Evolutionary conservation across 305 asterid genomes (phyloP), one percentile per base, ranked within the genome.

Genomic region (Ilex paraguariensis): DNA sequence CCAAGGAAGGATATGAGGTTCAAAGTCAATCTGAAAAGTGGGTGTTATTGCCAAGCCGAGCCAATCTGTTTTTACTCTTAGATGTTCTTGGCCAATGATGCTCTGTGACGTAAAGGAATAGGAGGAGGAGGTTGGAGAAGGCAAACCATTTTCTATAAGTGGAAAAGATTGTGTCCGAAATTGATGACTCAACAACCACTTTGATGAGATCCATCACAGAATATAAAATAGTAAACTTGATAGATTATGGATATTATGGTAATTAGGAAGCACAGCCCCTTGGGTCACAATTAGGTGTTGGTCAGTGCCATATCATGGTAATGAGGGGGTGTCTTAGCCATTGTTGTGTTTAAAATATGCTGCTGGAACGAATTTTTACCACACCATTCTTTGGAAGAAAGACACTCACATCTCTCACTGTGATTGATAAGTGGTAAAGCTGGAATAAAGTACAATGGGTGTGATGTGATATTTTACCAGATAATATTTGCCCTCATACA

Each of bases 181-280:
- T 70, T 63, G 62, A 78, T 82, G 86, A 79, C 83, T 70, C 84
- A 66, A 67, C 70, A 62, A 65, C 79, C 80, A 78, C 82, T 66
- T 61, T n/a, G 58, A 12, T 49, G 53, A 49, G 53, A 49, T n/a
- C 58, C 12, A 54, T 54, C 58, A 54, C 58, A 54, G 13, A n/a
- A n/a, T 16, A 15, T 6, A 54, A 54, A 4, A n/a, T 14, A 21
- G 13, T 54, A 54, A 21, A 54, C 31, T 54, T 4, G 10, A 36
- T 4, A 4, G 1, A 36, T 30, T 54, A 7, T 15, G 13, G 5
- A n/a, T 30, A 7, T 8, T 30, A 3, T 54, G 33, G 12, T 54
- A 12, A 21, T 30, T 21, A 54, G 58, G 8, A 16, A 15, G 6
- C 42, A 36, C 42, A 8, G 9, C 8, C n/a, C 13, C 58, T 54